Base-by-base conservation (phyloP, 768 basidiomycete genomes). In the Pluteus cervinus region DNA sequence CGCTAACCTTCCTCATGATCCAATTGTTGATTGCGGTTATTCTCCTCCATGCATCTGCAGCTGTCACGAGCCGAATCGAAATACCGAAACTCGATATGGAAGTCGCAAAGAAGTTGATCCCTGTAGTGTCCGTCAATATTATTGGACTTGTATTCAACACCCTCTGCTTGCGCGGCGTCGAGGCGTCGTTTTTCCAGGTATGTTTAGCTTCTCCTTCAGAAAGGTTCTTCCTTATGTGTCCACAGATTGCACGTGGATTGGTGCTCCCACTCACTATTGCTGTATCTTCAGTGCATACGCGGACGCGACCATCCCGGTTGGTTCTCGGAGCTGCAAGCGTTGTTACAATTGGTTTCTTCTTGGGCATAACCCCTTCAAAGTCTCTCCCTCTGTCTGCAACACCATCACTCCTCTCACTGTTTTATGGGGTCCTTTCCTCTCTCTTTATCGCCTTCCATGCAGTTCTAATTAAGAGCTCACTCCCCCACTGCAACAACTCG, bases 171-270 rank as follows among this genome's bases (percentile, higher is more conserved):
- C 71, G 83, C 18, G 79, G 75, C 37, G 84, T 89, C 14, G 86
- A 88, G 39, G 84, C 86, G 2, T 78, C 80, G 1, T 89, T 82
- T 57, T 89, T 86, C 59, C 85, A 86, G 68, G 82, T 81, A 45
- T 24, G 45, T 29, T 18, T 26, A 9, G 28, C 36, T 17, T n/a
- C 24, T 22, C 23, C 22, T 16, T 23, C n/a, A 30, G 14, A 32
- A 11, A 33, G 33, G 12, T 22, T 23, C 40, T 15, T 29, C 17
- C 30, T 26, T 26, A 20, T 38, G 12, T 30, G 12, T n/a, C 39
- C 23, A 20, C 33, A 90, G 81, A 87, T 93, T 50, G 89, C 88
- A 1, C 66, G 88, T 47, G 88, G 89, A 0, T 71, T 93, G 24
- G 81, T 87, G 3, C 68, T 93, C 4, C 89, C 89, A 0, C 68